phyloP scores from a whole-genome alignment of 2,329 filamentous ascomycete genomes.

The Cytospora schulzeri region DNA sequence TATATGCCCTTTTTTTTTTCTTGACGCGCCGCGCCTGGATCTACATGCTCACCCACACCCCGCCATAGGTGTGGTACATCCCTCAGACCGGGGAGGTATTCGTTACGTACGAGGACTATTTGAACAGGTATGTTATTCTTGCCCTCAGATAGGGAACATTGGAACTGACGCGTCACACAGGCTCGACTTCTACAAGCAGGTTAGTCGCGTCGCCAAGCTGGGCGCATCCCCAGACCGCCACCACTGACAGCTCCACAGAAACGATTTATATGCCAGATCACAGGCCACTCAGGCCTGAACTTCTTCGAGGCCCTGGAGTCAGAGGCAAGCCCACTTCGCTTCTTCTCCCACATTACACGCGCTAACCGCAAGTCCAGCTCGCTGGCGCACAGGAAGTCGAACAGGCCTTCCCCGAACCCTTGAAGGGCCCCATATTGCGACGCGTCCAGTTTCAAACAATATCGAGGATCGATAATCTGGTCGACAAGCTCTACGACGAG shows the following conservation, averaged over 20 bases:
- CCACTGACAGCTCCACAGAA: slow-evolving; percentile 52
- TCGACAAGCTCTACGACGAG: slow-evolving; percentile 70
- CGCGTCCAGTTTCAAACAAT: slow-evolving; percentile 90
- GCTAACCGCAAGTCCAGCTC: slow-evolving; percentile 52
- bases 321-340: slow-evolving; percentile 64
- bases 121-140: slow-evolving; percentile 66
- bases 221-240: not conserved
- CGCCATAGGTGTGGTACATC: slow-evolving; percentile 82
- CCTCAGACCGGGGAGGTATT: slow-evolving; percentile 90
- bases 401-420: slow-evolving; percentile 83
- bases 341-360: slow-evolving; percentile 16
- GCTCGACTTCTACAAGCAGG: slow-evolving; percentile 93
- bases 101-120: slow-evolving; percentile 82
- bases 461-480: slow-evolving; percentile 82
- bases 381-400: slow-evolving; percentile 87
- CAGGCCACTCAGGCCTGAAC: slow-evolving; percentile 84
- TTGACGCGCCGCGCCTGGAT: slow-evolving; percentile 21
- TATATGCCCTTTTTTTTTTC: slow-evolving; percentile 18
- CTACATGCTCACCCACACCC: slow-evolving; percentile 29
- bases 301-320: slow-evolving; percentile 93
- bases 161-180: slow-evolving; percentile 51
- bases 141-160: not conserved
- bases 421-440: slow-evolving; percentile 88
- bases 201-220: slow-evolving; percentile 42
- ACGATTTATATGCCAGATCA: slow-evolving; percentile 94